Percentiles rank a stretch among this genome's conserved stretches.
Conservation (phyloP, 495 filamentous ascomycete genomes). For the Lophium mytilinum region DNA sequence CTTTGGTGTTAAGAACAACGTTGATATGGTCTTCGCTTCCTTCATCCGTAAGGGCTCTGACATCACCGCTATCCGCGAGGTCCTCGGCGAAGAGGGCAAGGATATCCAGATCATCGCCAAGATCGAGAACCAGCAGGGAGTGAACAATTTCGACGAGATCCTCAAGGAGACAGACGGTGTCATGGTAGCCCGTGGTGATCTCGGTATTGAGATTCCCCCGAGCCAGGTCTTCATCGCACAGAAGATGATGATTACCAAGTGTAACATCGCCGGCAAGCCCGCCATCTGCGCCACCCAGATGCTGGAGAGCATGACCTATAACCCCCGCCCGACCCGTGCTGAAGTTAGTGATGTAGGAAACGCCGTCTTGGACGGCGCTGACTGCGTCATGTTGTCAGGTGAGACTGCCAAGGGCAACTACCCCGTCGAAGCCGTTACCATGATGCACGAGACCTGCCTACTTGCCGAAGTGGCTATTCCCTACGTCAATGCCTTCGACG, state of each 20-base stretch:
- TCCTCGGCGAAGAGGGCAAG: conserved; percentile 85
- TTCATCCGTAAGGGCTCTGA: conserved; percentile 92
- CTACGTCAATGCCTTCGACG: conserved; percentile 93
- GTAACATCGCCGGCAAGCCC: conserved; percentile 98
- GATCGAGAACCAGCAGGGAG: conserved; percentile 98
- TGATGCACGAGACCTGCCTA: conserved; percentile 97
- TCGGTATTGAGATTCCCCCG: conserved; percentile 97
- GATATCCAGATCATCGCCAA: conserved; percentile 99
- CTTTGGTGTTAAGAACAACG: conserved; percentile 95
- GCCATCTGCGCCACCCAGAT: conserved; percentile 90
- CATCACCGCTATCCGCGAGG: conserved; percentile 82
- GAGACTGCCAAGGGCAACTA: conserved; percentile 98
- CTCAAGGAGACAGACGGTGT: conserved; percentile 94
- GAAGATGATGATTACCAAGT: conserved; percentile 99
- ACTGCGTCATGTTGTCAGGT: conserved; percentile 99
- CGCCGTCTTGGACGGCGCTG: conserved; percentile 91
- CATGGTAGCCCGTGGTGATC: conserved; percentile 98
- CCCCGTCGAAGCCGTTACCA: conserved; percentile 80
- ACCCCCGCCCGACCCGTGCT: conserved; percentile 92
- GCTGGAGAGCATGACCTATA: conserved; percentile 99
- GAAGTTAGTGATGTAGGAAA: conserved; percentile 99
- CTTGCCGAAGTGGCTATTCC: conserved; percentile 93
- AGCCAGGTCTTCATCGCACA: conserved; percentile 98
- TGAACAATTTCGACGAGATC: conserved; percentile 98
- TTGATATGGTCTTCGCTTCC: conserved; percentile 98